Conservation (phyloP, 192 early-diverging fungal genomes). For the Neocallimastix lanati region DNA sequence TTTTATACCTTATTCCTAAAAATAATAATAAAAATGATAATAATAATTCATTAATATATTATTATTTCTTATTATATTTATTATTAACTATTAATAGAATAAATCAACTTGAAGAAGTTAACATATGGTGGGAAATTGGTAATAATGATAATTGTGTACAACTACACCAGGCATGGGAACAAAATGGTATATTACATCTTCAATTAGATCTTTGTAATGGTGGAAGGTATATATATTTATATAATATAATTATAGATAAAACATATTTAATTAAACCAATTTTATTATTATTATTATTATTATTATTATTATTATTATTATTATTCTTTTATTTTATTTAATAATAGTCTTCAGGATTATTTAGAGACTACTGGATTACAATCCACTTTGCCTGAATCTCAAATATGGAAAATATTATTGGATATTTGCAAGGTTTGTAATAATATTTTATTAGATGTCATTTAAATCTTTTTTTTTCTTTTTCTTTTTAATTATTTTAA, state of each 20-base stretch:
- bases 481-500: too few species aligned
- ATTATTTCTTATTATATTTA: too few species aligned
- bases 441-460: too few species aligned
- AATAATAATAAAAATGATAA: too few species aligned
- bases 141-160: background rate
- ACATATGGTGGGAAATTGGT: background rate
- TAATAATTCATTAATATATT: too few species aligned
- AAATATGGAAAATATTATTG: background rate
- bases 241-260: background rate
- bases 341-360: background rate
- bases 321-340: too few species aligned
- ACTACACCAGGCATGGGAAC: background rate
- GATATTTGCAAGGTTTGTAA: background rate
- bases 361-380: background rate
- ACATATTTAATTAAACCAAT: too few species aligned
- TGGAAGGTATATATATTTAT: background rate
- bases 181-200: background rate
- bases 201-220: background rate
- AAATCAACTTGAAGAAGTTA: background rate
- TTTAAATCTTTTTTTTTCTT: too few species aligned
- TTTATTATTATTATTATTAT: too few species aligned
- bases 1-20: too few species aligned
- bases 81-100: background rate
- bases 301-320: too few species aligned
- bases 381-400: background rate